phyloP scores from a whole-genome alignment of 2,329 filamentous ascomycete genomes.

The Pyricularia sp. region DNA sequence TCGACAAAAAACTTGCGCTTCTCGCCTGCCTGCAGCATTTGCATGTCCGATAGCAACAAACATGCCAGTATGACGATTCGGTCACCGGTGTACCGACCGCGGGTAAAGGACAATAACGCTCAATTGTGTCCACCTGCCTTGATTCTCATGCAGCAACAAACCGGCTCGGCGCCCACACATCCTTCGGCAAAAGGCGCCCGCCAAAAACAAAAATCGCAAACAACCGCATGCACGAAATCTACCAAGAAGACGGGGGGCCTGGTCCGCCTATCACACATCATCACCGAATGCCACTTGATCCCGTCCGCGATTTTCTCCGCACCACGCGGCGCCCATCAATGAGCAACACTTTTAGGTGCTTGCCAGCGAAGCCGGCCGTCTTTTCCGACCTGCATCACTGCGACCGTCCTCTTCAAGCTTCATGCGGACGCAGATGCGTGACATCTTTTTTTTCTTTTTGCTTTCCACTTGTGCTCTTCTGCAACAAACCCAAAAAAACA shows the following conservation, averaged over 20 bases:
- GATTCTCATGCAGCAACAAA: background rate
- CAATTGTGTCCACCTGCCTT: background rate
- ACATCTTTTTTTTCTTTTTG: background rate
- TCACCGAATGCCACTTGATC: no score
- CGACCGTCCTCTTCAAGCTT: background rate
- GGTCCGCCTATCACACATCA: background rate
- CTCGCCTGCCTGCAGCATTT: background rate
- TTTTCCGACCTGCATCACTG: background rate
- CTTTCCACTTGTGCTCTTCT: no score
- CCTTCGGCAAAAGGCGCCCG: background rate
- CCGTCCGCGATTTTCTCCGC: background rate
- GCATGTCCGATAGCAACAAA: background rate
- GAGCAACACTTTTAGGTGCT: background rate
- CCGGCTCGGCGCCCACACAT: background rate
- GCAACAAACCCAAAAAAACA: background rate
- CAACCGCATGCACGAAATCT: background rate
- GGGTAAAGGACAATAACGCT: background rate
- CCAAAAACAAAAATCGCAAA: background rate
- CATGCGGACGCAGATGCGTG: background rate
- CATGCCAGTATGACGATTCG: background rate
- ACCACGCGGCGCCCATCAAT: background rate
- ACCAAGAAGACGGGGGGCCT: background rate
- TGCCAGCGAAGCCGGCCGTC: background rate
- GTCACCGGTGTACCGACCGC: background rate
- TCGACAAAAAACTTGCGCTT: background rate